Percentiles rank a stretch among this genome's conserved stretches.
phyloP scores from a whole-genome alignment of 2,329 filamentous ascomycete species.

The Exophiala spinifera region DNA sequence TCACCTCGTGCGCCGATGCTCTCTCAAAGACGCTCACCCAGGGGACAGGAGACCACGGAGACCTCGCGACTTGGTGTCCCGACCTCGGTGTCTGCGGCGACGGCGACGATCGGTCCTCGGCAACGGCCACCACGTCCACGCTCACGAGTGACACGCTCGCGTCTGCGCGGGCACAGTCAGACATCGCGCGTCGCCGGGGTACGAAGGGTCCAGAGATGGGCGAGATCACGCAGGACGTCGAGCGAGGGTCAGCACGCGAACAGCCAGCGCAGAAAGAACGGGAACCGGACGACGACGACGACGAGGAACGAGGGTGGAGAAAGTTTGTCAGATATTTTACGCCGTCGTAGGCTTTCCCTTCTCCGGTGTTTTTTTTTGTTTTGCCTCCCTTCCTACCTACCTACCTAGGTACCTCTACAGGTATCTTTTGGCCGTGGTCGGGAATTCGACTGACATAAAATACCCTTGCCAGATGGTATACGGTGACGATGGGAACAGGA shows the following conservation, averaged over 20 bases:
- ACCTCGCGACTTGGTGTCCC: conserved; percentile 12
- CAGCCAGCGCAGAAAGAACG: not conserved
- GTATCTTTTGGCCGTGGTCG: no score
- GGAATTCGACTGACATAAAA: no score
- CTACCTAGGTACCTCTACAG: no score
- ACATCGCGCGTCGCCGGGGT: no score
- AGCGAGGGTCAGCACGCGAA: no score
- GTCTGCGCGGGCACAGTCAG: not conserved
- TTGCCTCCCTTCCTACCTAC: not conserved
- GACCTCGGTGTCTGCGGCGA: conserved; percentile 1
- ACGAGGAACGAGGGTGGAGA: conserved; percentile 14
- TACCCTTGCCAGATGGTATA: conserved; percentile 53
- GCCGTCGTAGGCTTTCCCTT: conserved; percentile 21
- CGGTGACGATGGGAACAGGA: conserved; percentile 64
- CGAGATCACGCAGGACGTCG: not conserved
- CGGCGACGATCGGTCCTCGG: not conserved
- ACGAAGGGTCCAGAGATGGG: no score
- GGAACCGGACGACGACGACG: conserved; percentile 2
- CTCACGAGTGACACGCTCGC: not conserved
- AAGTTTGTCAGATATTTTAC: conserved; percentile 20
- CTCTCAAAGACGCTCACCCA: conserved; percentile 9
- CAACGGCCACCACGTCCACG: not conserved
- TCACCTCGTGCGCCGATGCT: conserved; percentile 9
- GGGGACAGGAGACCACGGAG: conserved; percentile 5
- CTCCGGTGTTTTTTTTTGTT: not conserved